Evolutionary conservation across 352 stramenopile genomes (phyloP).

Genomic region (Phytophthora sansomeana): DNA sequence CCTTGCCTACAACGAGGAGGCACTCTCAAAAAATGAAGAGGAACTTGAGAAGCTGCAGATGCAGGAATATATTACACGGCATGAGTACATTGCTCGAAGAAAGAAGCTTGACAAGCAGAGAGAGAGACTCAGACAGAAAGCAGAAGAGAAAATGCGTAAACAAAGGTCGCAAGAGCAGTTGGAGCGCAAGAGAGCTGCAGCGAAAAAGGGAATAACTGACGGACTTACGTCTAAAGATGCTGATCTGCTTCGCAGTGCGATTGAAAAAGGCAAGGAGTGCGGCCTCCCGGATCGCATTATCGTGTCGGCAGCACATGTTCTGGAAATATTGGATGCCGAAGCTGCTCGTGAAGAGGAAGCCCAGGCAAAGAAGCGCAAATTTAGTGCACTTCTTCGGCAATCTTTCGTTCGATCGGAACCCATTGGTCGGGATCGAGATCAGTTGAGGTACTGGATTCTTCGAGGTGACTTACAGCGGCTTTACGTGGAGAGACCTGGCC

Average conservation of each 20-base stretch:
- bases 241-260: conserved; percentile 51
- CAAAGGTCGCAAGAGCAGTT: conserved; percentile 72
- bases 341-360: conserved; percentile 70
- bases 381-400: conserved; percentile 63
- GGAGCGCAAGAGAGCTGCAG: conserved; percentile 57
- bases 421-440: conserved; percentile 69
- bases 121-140: conserved; percentile 59
- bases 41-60: conserved; percentile 72
- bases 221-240: conserved; percentile 70
- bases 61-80: conserved; percentile 75
- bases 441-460: conserved; percentile 79
- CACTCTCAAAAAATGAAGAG: conserved; percentile 73
- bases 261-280: conserved; percentile 83
- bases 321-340: conserved; percentile 83
- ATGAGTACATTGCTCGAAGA: conserved; percentile 82
- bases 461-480: conserved; percentile 68
- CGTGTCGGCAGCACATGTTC: conserved; percentile 75
- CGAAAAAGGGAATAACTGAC: conserved; percentile 80
- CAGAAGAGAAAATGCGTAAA: conserved; percentile 72
- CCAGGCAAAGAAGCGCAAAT: conserved; percentile 66
- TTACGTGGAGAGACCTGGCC: conserved; percentile 74
- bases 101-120: conserved; percentile 78
- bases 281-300: conserved; percentile 67
- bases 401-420: conserved; percentile 81
- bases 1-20: conserved; percentile 63